Percentiles rank a stretch among this genome's conserved stretches.
These are phyloP conservation scores for Ramularia endophylla DNA, from an alignment of 2,329 filamentous ascomycete species.

Conservation along the genomic window DNA sequence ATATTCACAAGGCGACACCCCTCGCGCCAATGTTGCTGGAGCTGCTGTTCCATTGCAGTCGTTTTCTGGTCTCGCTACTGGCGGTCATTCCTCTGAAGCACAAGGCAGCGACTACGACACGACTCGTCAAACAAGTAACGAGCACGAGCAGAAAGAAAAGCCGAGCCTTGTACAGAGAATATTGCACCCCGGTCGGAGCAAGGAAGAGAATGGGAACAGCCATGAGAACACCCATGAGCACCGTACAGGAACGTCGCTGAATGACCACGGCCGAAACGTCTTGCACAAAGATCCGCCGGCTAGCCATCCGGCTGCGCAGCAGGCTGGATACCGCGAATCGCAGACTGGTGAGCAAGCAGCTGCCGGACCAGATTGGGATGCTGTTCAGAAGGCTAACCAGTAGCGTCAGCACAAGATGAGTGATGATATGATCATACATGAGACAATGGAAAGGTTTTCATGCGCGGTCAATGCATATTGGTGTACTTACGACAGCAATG, in stretches of 20 bases:
- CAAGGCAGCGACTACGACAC: constrained; percentile 15
- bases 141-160: constrained; percentile 34
- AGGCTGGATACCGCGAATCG: too few species aligned
- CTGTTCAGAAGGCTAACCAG: constrained; percentile 9
- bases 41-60: constrained; percentile 29
- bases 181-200: constrained; percentile 22
- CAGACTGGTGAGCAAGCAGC: constrained; percentile 5
- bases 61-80: too few species aligned
- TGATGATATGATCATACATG: too few species aligned
- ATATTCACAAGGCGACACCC: too few species aligned
- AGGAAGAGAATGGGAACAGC: constrained; percentile 13
- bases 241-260: neutral
- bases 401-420: too few species aligned
- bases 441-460: too few species aligned
- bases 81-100: too few species aligned
- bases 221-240: neutral
- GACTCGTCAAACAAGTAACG: constrained; percentile 14
- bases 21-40: constrained; percentile 27
- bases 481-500: too few species aligned
- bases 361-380: constrained; percentile 13
- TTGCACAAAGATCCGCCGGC: constrained; percentile 4
- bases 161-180: constrained; percentile 24
- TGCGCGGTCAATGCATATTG: too few species aligned
- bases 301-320: constrained; percentile 1
- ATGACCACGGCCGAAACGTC: neutral